Evolutionary conservation across 805 yeast species (phyloP).

Genomic region (Yarrowia sp.): DNA sequence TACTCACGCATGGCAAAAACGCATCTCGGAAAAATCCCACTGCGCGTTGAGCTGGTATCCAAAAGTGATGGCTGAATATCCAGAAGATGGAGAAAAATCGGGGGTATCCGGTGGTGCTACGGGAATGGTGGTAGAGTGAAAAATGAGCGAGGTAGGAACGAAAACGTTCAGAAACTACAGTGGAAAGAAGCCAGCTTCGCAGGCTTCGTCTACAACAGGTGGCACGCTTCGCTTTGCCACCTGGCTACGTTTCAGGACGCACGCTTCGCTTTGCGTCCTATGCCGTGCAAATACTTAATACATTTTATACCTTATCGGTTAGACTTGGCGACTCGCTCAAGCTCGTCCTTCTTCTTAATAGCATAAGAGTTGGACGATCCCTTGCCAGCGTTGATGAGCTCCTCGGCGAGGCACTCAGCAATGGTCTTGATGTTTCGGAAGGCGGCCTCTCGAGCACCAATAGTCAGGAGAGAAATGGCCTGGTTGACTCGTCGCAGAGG

Average conservation of each 20-base stretch:
- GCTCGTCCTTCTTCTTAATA: constrained; percentile 99
- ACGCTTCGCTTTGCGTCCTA: neutral
- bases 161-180: no score
- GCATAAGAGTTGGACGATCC: constrained; percentile 99
- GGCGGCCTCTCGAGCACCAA: constrained; percentile 99
- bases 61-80: no score
- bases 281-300: constrained; percentile 24
- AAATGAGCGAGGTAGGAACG: no score
- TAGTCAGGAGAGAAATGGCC: constrained; percentile 95
- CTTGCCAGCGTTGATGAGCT: constrained; percentile 99
- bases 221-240: no score
- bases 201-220: no score
- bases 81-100: no score
- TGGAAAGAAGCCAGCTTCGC: no score
- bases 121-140: no score
- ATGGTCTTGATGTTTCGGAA: constrained; percentile 99
- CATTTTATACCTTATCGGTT: constrained; percentile 72
- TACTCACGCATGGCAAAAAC: no score
- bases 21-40: no score
- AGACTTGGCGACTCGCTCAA: constrained; percentile 99
- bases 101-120: no score
- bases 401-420: constrained; percentile 99
- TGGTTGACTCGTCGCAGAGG: constrained; percentile 99
- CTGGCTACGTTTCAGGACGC: neutral
- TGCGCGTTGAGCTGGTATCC: no score